Conservation (phyloP, 345 rosid genomes). For the Citrus trifoliata region DNA sequence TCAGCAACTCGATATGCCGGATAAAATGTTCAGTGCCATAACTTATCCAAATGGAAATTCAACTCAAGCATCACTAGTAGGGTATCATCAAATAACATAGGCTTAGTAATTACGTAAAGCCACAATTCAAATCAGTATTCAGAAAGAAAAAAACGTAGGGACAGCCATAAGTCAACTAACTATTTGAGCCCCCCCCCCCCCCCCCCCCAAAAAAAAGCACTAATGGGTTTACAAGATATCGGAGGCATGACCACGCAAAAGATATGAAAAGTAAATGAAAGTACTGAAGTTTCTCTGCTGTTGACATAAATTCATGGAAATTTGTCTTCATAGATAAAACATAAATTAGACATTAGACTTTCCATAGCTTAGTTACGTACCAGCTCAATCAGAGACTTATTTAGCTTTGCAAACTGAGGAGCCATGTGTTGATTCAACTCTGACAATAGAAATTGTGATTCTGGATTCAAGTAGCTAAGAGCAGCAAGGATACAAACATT, state of each 20-base stretch:
- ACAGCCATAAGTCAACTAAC: not conserved
- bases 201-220: too few relatives aligned
- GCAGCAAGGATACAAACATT: conserved; percentile 6
- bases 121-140: not conserved
- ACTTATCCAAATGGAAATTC: not conserved
- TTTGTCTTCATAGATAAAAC: not conserved
- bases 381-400: conserved; percentile 45
- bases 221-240: not conserved
- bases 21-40: not conserved
- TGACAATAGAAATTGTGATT: conserved; percentile 58
- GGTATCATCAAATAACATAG: not conserved
- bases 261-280: not conserved
- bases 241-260: not conserved
- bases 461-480: conserved; percentile 79
- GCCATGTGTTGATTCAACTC: conserved; percentile 77
- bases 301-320: not conserved
- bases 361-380: conserved; percentile 1
- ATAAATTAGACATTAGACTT: not conserved
- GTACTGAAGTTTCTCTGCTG: not conserved
- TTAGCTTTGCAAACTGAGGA: conserved; percentile 72
- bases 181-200: not conserved
- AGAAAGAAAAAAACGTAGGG: not conserved
- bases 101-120: not conserved
- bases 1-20: not conserved
- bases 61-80: not conserved